These are phyloP conservation scores for Emericellopsis cladophorae DNA, from an alignment of 2,329 filamentous ascomycete genomes.

Conservation along the genomic window DNA sequence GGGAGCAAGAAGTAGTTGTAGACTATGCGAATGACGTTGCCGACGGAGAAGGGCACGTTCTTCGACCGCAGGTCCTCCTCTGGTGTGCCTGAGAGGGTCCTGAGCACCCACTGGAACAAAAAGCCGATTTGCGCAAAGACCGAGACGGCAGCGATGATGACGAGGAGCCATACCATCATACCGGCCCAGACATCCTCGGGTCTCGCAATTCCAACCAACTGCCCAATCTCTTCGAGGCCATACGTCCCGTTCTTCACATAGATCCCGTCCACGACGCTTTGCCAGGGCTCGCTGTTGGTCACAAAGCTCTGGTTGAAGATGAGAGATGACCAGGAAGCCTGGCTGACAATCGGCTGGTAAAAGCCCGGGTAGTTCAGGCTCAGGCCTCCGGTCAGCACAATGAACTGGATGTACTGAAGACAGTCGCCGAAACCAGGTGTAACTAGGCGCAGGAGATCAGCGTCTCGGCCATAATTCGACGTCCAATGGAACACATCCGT, in stretches of 20 bases:
- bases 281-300: constrained; percentile 49
- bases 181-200: constrained; percentile 81
- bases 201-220: constrained; percentile 68
- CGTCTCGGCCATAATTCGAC: constrained; percentile 93
- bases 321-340: constrained; percentile 75
- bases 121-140: constrained; percentile 68
- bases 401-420: constrained; percentile 91
- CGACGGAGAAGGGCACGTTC: constrained; percentile 77
- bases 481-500: constrained; percentile 88
- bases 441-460: constrained; percentile 79
- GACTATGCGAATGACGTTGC: constrained; percentile 70
- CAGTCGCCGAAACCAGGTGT: constrained; percentile 96
- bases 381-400: constrained; percentile 75
- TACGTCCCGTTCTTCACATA: constrained; percentile 69
- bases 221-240: constrained; percentile 66
- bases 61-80: constrained; percentile 85
- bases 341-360: constrained; percentile 83
- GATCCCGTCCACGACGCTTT: constrained; percentile 69
- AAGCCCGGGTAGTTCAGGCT: constrained; percentile 86
- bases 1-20: constrained; percentile 91
- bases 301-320: constrained; percentile 92
- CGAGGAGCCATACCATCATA: constrained; percentile 82
- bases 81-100: constrained; percentile 54
- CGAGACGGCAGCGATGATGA: constrained; percentile 57
- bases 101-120: constrained; percentile 61